A percentile compares a stretch with the other conserved stretches of the same genome.
Conservation (phyloP, 108 stramenopile genomes). For the Mediolabrus comicus region DNA sequence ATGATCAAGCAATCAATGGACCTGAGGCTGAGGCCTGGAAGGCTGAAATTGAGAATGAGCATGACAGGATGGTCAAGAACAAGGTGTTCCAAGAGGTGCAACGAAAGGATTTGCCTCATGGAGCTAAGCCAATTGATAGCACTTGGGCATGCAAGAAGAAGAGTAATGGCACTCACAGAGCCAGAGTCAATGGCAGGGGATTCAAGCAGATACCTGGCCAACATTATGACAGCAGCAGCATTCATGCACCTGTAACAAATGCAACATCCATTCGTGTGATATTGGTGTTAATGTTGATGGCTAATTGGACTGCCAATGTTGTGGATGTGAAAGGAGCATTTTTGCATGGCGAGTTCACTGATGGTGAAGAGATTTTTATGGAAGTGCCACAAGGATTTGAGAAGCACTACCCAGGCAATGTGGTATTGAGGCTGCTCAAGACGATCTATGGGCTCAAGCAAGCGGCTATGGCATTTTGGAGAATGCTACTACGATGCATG, state of each 20-base stretch:
- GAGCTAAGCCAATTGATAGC: constrained; percentile 22
- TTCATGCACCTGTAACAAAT: constrained; percentile 35
- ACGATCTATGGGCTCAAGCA: constrained; percentile 47
- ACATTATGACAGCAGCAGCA: constrained; percentile 29
- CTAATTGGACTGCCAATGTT: constrained; percentile 17
- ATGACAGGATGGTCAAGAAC: constrained; percentile 31
- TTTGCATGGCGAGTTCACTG: constrained; percentile 23
- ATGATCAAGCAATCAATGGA: constrained; percentile 36
- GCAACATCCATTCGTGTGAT: constrained; percentile 23
- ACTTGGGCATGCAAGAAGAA: constrained; percentile 62
- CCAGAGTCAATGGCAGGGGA: constrained; percentile 40
- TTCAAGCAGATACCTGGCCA: constrained; percentile 28
- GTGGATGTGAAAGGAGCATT: constrained; percentile 44
- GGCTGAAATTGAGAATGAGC: constrained; percentile 40
- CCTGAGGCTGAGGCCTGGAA: constrained; percentile 32
- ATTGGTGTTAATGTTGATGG: constrained; percentile 29
- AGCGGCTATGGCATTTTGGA: constrained; percentile 28
- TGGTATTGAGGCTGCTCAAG: constrained; percentile 5
- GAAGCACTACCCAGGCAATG: constrained; percentile 14
- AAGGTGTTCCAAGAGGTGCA: constrained; percentile 16
- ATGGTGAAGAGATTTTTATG: constrained; percentile 15
- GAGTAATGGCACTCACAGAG: constrained; percentile 34
- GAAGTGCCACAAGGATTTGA: constrained; percentile 38
- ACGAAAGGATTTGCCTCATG: constrained; percentile 19
- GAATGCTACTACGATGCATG: neutral